phyloP scores from a whole-genome alignment of 352 stramenopile species.

The Globisporangium carolinianum region DNA sequence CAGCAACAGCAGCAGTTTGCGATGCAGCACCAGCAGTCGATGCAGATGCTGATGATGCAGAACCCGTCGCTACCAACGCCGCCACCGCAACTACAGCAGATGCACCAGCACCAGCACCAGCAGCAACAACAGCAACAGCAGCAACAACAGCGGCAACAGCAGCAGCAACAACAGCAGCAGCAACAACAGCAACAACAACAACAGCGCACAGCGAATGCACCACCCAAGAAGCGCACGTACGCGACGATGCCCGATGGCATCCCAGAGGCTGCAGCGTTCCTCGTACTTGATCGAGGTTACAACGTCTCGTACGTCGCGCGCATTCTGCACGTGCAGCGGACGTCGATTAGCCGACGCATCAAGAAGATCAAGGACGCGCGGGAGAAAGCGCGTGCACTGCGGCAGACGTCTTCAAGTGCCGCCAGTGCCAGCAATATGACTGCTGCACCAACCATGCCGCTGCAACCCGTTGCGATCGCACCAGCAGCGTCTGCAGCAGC shows the following conservation, averaged over 20 bases:
- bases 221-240: constrained; percentile 7
- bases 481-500: background rate
- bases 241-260: constrained; percentile 3
- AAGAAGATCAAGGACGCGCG: constrained; percentile 8
- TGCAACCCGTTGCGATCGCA: background rate
- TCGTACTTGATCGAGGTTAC: constrained; percentile 5
- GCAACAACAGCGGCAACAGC: background rate
- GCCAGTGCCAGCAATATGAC: background rate
- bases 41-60: background rate
- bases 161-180: background rate
- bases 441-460: background rate
- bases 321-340: constrained; percentile 9
- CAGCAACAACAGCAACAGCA: background rate
- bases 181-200: background rate
- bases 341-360: constrained; percentile 6
- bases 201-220: background rate
- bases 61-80: background rate
- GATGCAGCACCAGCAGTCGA: background rate
- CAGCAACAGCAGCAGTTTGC: background rate
- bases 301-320: constrained; percentile 7
- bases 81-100: background rate
- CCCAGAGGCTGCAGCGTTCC: constrained; percentile 6
- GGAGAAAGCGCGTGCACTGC: background rate
- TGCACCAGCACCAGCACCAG: background rate
- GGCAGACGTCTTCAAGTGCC: background rate